Conservation (phyloP, 2,329 filamentous ascomycete species). For the Clarireedia sp. region DNA sequence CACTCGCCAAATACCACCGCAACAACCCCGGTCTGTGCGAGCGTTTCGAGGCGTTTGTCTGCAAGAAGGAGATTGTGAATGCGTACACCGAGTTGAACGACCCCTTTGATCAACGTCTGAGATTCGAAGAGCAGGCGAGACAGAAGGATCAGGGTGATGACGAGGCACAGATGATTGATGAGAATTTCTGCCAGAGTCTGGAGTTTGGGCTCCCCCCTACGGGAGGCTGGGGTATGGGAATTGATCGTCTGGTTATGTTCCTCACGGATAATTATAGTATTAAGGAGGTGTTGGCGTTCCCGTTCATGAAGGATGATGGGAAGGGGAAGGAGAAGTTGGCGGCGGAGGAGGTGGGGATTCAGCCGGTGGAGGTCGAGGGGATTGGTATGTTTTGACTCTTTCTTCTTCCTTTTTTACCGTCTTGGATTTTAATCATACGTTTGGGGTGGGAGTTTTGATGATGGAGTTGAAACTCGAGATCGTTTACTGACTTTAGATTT, state of each 20-base stretch:
- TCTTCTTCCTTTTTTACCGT: too few relatives aligned
- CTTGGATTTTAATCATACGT: too few relatives aligned
- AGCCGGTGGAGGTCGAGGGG: constrained; percentile 52
- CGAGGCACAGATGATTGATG: constrained; percentile 91
- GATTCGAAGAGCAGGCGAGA: constrained; percentile 88
- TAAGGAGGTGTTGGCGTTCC: constrained; percentile 93
- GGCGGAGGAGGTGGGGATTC: constrained; percentile 54
- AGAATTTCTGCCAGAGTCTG: constrained; percentile 85
- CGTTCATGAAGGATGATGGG: constrained; percentile 89
- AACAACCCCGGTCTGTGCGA: constrained; percentile 77
- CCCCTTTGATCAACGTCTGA: constrained; percentile 84
- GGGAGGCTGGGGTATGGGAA: constrained; percentile 93
- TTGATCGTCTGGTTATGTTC: constrained; percentile 92
- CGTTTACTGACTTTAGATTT: not conserved
- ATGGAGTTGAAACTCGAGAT: too few relatives aligned
- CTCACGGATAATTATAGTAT: constrained; percentile 93
- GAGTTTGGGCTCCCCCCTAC: constrained; percentile 91
- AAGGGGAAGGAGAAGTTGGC: constrained; percentile 42
- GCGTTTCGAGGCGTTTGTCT: constrained; percentile 95
- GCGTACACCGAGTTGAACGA: constrained; percentile 97
- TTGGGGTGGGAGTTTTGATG: too few relatives aligned
- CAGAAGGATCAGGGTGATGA: constrained; percentile 97
- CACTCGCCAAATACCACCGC: constrained; percentile 92
- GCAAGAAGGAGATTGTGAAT: constrained; percentile 95
- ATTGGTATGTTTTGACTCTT: constrained; percentile 30